These are phyloP conservation scores for Przewalskia tangutica DNA, from an alignment of 257 asterid genomes.

Conservation along the genomic window DNA sequence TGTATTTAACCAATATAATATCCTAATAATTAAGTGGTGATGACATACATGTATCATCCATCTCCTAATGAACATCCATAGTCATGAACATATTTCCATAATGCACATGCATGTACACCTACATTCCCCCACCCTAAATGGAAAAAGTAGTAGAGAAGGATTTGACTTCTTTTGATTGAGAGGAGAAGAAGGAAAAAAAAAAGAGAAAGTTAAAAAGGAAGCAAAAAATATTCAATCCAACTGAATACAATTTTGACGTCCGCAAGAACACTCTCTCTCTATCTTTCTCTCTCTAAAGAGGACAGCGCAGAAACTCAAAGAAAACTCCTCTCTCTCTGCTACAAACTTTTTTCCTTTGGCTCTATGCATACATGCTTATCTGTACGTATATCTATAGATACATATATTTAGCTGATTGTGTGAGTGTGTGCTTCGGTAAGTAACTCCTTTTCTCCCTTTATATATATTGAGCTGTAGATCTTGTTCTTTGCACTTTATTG, in stretches of 20 bases:
- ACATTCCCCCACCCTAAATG: neutral
- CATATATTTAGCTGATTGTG: neutral
- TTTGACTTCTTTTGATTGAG: constrained; percentile 27
- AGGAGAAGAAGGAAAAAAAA: constrained; percentile 4
- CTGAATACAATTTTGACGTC: constrained; percentile 39
- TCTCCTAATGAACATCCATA: neutral
- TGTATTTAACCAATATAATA: no score
- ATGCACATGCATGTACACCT: neutral
- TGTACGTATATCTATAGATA: neutral
- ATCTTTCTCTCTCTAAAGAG: constrained; percentile 18
- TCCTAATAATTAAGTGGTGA: neutral
- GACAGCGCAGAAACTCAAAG: constrained; percentile 15
- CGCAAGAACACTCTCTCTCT: constrained; percentile 26
- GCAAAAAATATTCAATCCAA: constrained; percentile 22
- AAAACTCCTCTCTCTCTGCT: constrained; percentile 5
- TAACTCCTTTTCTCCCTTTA: neutral
- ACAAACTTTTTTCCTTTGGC: neutral
- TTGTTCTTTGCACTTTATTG: neutral
- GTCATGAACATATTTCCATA: neutral
- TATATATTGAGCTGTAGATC: constrained; percentile 16
- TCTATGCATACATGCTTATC: neutral
- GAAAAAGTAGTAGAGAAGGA: constrained; percentile 17
- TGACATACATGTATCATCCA: neutral
- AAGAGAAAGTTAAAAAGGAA: neutral
- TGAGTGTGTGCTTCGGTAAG: neutral